A percentile compares a stretch with the other conserved stretches of the same genome.
Evolutionary conservation across 805 yeast species (phyloP).

Genomic region (Yarrowia yakushimensis): DNA sequence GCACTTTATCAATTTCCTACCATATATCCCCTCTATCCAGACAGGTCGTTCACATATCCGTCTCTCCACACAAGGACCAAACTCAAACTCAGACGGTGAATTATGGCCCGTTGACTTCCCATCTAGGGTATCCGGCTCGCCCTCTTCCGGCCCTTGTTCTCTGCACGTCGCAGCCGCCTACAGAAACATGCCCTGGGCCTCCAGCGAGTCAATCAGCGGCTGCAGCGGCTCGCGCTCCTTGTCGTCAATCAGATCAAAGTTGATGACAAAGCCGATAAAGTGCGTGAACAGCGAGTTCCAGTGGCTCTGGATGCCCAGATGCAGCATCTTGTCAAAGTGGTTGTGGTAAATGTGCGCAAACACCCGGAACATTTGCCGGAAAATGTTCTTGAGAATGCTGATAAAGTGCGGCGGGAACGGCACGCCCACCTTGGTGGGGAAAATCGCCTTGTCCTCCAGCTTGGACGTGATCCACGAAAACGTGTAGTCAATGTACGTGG

Average conservation of each 20-base stretch:
- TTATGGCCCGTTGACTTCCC: no score
- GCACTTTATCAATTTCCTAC: no score
- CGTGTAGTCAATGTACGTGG: slow-evolving; percentile 88
- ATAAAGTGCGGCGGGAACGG: slow-evolving; percentile 86
- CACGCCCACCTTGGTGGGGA: slow-evolving; percentile 85
- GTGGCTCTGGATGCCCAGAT: slow-evolving; percentile 89
- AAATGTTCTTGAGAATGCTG: slow-evolving; percentile 79
- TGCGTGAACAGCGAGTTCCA: slow-evolving; percentile 98
- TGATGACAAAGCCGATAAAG: slow-evolving; percentile 79
- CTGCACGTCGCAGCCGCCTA: no score
- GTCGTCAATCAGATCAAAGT: slow-evolving; percentile 75
- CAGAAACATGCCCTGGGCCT: slow-evolving; percentile 58
- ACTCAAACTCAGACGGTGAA: no score
- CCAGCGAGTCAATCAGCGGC: slow-evolving; percentile 74
- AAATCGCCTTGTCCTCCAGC: slow-evolving; percentile 80
- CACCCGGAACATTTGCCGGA: slow-evolving; percentile 88
- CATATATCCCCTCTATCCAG: no score
- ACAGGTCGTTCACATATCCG: no score
- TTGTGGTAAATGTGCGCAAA: slow-evolving; percentile 94
- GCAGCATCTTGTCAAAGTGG: slow-evolving; percentile 92
- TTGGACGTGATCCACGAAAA: slow-evolving; percentile 85
- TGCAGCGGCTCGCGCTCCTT: slow-evolving; percentile 75
- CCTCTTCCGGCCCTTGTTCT: no score
- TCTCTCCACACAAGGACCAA: no score
- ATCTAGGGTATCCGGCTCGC: no score